Base-by-base conservation (phyloP, 176 grass and related monocot genomes). In the Thinopyrum elongatum region DNA sequence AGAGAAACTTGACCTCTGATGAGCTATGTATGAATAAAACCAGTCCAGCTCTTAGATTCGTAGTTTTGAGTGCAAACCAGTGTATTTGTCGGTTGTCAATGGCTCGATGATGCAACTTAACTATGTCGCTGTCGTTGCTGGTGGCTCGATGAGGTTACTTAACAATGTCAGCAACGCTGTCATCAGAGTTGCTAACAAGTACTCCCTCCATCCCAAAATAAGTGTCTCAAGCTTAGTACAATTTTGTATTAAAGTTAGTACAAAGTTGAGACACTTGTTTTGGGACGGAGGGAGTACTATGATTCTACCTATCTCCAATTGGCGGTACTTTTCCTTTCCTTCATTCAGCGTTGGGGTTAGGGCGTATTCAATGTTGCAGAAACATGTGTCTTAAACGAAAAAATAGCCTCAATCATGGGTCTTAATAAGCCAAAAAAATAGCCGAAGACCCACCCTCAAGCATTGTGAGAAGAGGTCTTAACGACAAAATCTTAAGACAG, bases 21-120 rank as follows among this genome's bases (percentile, higher is more conserved):
- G 2, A 71, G 82, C 30, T 83, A 6, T 41, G 9, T 59, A 39
- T 78, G 17, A 83, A 86, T 90, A 90, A 83, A 58, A 65, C 77
- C 70, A 22, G 30, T 58, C 42, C 65, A 66, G 55, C 39, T 34
- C 10, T 77, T 83, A 53, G 30, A 33, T 42, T 31, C 65, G 59
- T 78, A 83, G 84, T 14, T 55, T 66, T 16, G 55, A 83, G 80
- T 73, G 53, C 46, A 63, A 10, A 79, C 79, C 60, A 14, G 39
- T 81, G 35, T 79, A 39, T 61, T 13, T 67, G 44, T 68, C 59
- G 70, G 70, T 61, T 23, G n/a, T 26, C 70, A 26, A 39, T 42
- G n/a, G 35, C 36, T 73, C 12, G 38, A 82, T 42, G 49, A 36
- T 80, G 76, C 53, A 72, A 67, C 22, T 58, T 65, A 55, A 67